Base-by-base conservation (phyloP, 2,329 filamentous ascomycete species). In the Paecilomyces sp. region DNA sequence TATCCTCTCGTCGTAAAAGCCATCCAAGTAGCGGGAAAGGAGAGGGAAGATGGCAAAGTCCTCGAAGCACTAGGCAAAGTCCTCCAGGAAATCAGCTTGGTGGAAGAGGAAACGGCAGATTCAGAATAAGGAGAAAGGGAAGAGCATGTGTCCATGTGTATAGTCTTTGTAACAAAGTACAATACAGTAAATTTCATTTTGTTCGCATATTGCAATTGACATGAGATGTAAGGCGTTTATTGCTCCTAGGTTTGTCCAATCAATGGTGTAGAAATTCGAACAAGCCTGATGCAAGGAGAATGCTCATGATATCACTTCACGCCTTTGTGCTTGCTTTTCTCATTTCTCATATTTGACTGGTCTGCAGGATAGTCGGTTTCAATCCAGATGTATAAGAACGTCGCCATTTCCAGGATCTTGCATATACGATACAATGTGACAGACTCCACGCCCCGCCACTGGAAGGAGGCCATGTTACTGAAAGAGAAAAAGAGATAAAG, bases 1-100 rank as follows among this genome's bases (percentile, higher is more conserved):
- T 96, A 95, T 73, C 90, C 91, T 7, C 77, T 97, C 83, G 66
- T 76, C 58, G 74, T 75, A 57, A 68, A 70, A 58, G 69, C 56
- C 5, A 67, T 77, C 18, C 71, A 73, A 58, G 70, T 77, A 31
- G 74, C 75, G 13, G 74, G 75, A 8, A 76, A 72, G 61, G 74
- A 76, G 60, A 69, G 66, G 9, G 73, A 75, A 60, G 71, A 75
- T 63, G 71, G 72, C 12, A 66, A 70, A 50, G 68, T 77, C 22
- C 63, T 77, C 3, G 75, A 75, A 47, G 76, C 87, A 62, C 71
- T 90, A 9, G 79, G 82, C 9, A 81, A 82, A 67, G 85, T 85
- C 12, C 72, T 91, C 62, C 82, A 85, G 57, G 83, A 83, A 31
- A 81, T 90, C 28, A 86, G 54, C 47, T 28, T 53, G 18, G 25